Evolutionary conservation across 1,284 basidiomycete genomes (phyloP), one percentile per base, ranked within the genome.

Genomic region (Gomphus bonarii): DNA sequence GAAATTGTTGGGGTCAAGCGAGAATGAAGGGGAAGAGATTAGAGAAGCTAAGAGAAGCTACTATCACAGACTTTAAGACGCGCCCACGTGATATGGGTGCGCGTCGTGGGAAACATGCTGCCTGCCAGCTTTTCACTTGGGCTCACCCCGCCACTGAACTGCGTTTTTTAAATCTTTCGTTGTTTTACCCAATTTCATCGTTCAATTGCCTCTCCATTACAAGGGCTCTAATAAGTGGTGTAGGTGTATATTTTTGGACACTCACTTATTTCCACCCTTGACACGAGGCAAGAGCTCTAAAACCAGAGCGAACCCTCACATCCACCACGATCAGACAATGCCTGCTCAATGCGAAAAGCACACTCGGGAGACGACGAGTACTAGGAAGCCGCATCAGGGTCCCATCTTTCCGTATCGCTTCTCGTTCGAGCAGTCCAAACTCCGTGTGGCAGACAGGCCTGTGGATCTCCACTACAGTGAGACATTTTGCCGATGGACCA

Each of bases 371-470:
- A 18, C 18, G 14, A 9, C 33, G 18, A 3, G 33, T 18, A 43
- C 16, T 10, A 30, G 49, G 22, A 57, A 57, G 28, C 35, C 22
- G 31, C 47, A 57, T 43, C 55, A 57, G 31, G 55, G 55, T 7
- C 55, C 55, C 14, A 50, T 28, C 30, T 57, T 57, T 30, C 55
- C 55, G 6, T 57, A 50, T 51, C 48, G 55, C 22, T 57, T 57
- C 55, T 50, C 55, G 4, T 51, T 50, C 38, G 55, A 57, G 10
- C 47, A 47, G 28, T 57, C 47, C 28, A 25, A 51, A 4, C 30
- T 57, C 30, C 35, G 33, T 25, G 30, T 22, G 5, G 11, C 8
- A 8, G 31, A 40, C 16, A 35, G 35, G 49, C 52, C 25, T 33
- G 28, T 16, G n/a, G 43, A 36, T 14, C 25, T 57, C 31, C 36